These are phyloP conservation scores for Podospora conica DNA, from an alignment of 495 filamentous ascomycete species.

Conservation along the genomic window DNA sequence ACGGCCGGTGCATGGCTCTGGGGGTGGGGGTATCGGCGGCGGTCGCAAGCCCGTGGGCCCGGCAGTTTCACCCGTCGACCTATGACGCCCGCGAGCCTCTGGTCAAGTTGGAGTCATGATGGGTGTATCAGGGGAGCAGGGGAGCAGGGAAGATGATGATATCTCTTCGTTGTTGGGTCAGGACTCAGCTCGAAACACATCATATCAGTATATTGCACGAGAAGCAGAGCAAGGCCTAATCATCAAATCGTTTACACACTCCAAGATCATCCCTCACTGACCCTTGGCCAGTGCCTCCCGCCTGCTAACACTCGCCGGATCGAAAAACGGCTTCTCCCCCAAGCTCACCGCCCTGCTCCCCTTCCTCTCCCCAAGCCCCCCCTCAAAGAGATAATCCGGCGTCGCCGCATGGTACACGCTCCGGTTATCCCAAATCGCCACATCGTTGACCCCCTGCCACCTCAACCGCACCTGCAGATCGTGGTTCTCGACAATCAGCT, in stretches of 20 bases:
- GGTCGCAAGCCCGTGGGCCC: not conserved
- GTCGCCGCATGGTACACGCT: constrained; percentile 66
- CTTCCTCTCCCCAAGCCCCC: constrained; percentile 50
- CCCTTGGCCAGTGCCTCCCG: constrained; percentile 44
- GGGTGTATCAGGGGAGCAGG: not conserved
- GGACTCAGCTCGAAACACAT: too few species aligned
- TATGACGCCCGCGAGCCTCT: not conserved
- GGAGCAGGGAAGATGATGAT: too few species aligned
- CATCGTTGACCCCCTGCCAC: constrained; percentile 56
- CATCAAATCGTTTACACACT: not conserved
- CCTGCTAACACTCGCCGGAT: constrained; percentile 52
- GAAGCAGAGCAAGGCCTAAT: not conserved
- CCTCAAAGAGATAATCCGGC: constrained; percentile 54
- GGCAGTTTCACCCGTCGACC: not conserved
- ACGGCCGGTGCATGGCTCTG: not conserved
- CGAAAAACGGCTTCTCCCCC: constrained; percentile 66
- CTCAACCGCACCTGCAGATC: constrained; percentile 68
- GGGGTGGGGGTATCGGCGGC: not conserved
- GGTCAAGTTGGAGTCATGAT: not conserved
- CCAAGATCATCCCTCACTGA: not conserved
- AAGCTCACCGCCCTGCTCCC: constrained; percentile 59
- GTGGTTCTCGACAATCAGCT: constrained; percentile 67
- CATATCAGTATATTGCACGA: too few species aligned
- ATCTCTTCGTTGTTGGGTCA: too few species aligned
- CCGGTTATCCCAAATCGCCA: constrained; percentile 79